Evolutionary conservation across 164 flowering plant genomes (phyloP), one percentile per base, ranked within the genome.

Genomic region (Euptelea pleiosperma): DNA sequence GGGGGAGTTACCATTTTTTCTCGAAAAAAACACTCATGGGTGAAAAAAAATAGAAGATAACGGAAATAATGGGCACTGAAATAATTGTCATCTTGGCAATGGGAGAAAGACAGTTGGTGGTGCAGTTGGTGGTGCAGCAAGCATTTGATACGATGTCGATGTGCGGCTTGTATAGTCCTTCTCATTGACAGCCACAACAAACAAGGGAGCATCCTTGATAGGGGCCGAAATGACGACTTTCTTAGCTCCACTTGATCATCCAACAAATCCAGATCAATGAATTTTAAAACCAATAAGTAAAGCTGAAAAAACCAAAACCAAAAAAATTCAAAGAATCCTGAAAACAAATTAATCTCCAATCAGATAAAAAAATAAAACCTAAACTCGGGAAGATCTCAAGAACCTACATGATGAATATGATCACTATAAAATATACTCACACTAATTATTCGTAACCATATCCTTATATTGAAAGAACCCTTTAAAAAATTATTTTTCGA

Each of bases 201-300:
- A 91, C 98, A 91, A 89, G 55, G 98, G 98, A 3, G 98, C 98
- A 69, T 87, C 91, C 40, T 81, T 85, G 74, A 96, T 91, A 0
- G 98, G 98, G 31, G 98, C 96, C 14, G 98, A 91, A 53, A 91
- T 91, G 35, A 91, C 71, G 14, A 91, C 96, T 73, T 89, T 91
- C 91, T 91, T 91, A 0, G 96, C 98, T 55, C 98, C 95, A 67
- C 98, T 96, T 91, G 72, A 9, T 30, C 37, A 60, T 45, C n/a
- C 33, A 45, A 68, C 1, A 22, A 62, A 59, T 43, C 15, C 19
- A 52, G 44, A 16, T 18, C 28, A 37, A 46, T 8, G 16, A 8
- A 61, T 3, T n/a, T 15, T 8, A 19, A 9, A 28, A 40, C 7
- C 50, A 52, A 18, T 8, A 6, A 16, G 8, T 5, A 0, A 6